Evolutionary conservation across 208 protist species (phyloP).

Genomic region (Lotmaria passim): DNA sequence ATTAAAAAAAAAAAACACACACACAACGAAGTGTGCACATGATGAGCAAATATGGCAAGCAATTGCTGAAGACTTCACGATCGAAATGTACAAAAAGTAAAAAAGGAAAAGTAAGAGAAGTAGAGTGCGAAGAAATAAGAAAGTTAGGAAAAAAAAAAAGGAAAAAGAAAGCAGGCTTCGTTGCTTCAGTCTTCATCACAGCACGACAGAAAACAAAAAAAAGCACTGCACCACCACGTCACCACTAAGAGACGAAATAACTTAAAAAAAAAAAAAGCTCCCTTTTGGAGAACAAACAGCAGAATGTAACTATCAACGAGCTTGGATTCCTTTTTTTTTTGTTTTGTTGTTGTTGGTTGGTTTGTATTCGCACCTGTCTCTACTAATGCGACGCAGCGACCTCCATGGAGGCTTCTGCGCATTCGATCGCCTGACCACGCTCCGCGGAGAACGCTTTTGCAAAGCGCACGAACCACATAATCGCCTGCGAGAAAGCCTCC

Average conservation of each 20-base stretch:
- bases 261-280: background rate
- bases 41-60: no score
- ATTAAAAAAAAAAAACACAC: constrained; percentile 12
- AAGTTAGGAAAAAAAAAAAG: background rate
- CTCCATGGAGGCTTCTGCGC: background rate
- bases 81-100: constrained; percentile 5
- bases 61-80: no score
- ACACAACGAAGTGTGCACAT: no score
- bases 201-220: background rate
- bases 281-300: background rate
- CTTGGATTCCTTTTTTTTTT: background rate
- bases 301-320: background rate
- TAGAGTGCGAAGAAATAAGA: background rate
- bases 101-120: constrained; percentile 1
- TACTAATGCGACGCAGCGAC: background rate
- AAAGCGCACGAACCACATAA: constrained; percentile 44
- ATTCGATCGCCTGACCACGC: background rate
- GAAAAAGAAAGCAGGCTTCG: background rate
- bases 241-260: background rate
- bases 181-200: background rate
- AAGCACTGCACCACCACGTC: no score
- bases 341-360: background rate
- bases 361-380: no score
- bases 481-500: constrained; percentile 26
- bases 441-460: constrained; percentile 16